phyloP scores from a whole-genome alignment of 2,329 filamentous ascomycete genomes.

The Pyrenophora tritici-repentis region DNA sequence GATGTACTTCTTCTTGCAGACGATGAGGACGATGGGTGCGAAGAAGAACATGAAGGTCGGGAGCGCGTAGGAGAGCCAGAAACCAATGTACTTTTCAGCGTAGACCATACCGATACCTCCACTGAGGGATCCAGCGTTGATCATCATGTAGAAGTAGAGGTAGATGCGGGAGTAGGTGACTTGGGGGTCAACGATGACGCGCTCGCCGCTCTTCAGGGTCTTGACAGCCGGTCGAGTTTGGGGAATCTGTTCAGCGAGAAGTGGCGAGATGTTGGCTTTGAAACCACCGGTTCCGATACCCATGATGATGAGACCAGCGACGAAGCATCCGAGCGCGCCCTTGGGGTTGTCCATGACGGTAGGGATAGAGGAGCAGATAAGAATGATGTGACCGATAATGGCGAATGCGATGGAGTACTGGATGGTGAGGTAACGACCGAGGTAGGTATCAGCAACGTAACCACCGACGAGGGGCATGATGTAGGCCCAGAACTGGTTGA shows the following conservation, averaged over 20 bases:
- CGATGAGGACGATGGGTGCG: constrained; percentile 65
- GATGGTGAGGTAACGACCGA: constrained; percentile 67
- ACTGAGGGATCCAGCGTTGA: constrained; percentile 66
- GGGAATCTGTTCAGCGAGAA: constrained; percentile 72
- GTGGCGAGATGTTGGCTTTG: constrained; percentile 59
- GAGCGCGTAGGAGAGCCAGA: constrained; percentile 72
- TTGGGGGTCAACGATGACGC: constrained; percentile 72
- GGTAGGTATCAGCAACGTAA: constrained; percentile 62
- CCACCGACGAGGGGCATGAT: constrained; percentile 56
- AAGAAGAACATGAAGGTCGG: constrained; percentile 68
- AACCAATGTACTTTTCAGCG: constrained; percentile 75
- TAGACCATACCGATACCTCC: constrained; percentile 74
- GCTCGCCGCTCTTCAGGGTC: constrained; percentile 61
- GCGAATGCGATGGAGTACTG: constrained; percentile 54
- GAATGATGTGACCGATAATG: constrained; percentile 60
- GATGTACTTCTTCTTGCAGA: constrained; percentile 66
- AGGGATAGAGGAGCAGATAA: constrained; percentile 60
- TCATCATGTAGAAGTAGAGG: constrained; percentile 54
- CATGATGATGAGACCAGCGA: constrained; percentile 56
- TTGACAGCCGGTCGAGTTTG: constrained; percentile 63
- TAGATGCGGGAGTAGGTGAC: constrained; percentile 70
- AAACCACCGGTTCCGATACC: constrained; percentile 55
- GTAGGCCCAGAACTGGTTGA: constrained; percentile 50
- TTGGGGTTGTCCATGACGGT: constrained; percentile 50
- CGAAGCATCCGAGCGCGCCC: constrained; percentile 54